phyloP scores from a whole-genome alignment of 495 filamentous ascomycete genomes.

The Apiosordaria backusii region DNA sequence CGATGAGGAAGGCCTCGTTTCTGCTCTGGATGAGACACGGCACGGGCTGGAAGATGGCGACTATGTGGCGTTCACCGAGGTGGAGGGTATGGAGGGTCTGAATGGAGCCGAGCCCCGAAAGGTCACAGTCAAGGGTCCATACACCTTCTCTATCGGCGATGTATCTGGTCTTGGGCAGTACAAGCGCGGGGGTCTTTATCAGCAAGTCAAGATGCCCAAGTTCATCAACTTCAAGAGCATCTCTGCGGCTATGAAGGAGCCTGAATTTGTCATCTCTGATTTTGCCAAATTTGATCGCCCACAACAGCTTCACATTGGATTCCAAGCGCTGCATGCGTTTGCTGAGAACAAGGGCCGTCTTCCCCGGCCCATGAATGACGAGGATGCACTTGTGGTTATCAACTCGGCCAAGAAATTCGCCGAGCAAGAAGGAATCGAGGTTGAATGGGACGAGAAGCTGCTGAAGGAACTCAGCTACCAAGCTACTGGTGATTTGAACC shows the following conservation, averaged over 20 bases:
- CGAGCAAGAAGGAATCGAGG: constrained; percentile 61
- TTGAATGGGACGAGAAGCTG: constrained; percentile 88
- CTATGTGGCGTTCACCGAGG: constrained; percentile 88
- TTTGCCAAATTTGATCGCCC: constrained; percentile 97
- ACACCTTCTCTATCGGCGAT: constrained; percentile 95
- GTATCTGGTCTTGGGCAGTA: constrained; percentile 84
- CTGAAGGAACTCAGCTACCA: constrained; percentile 93
- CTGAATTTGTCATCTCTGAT: constrained; percentile 87
- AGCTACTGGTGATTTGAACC: constrained; percentile 84
- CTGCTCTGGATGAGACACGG: constrained; percentile 89
- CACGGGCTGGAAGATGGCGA: constrained; percentile 97
- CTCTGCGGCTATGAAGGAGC: constrained; percentile 70
- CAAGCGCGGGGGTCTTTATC: constrained; percentile 79
- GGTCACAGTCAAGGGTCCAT: constrained; percentile 90
- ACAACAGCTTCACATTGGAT: constrained; percentile 82
- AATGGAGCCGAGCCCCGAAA: constrained; percentile 81
- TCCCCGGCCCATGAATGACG: constrained; percentile 76
- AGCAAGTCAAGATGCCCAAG: constrained; percentile 97
- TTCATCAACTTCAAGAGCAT: constrained; percentile 84
- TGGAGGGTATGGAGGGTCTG: constrained; percentile 87
- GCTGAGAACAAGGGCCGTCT: constrained; percentile 65
- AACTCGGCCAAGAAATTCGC: constrained; percentile 68
- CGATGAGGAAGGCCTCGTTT: constrained; percentile 83
- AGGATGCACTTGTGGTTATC: constrained; percentile 74
- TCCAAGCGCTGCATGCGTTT: constrained; percentile 90